phyloP scores from a whole-genome alignment of 2,329 filamentous ascomycete genomes.

The Pseudogymnoascus sp. region DNA sequence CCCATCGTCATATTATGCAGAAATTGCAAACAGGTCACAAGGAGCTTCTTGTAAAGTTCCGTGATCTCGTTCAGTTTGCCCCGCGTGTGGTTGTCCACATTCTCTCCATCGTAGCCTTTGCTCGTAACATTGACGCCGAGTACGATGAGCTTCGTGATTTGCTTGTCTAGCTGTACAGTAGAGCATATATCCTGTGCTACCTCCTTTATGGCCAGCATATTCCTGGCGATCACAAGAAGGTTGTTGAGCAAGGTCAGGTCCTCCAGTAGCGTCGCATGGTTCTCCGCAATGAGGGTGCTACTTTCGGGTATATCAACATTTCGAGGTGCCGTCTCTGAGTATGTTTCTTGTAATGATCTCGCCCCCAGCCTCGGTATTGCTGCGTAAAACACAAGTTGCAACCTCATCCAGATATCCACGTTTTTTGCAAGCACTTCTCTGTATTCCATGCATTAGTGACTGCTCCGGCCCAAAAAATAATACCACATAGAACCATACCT shows the following conservation, averaged over 20 bases:
- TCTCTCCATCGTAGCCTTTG: conserved; percentile 57
- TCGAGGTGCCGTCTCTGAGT: conserved; percentile 44
- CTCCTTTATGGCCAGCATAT: conserved; percentile 55
- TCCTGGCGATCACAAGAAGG: conserved; percentile 57
- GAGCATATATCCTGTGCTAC: conserved; percentile 59
- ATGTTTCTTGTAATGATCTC: conserved; percentile 48
- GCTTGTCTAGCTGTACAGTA: conserved; percentile 55
- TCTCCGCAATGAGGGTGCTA: conserved; percentile 53
- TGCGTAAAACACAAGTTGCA: conserved; percentile 52
- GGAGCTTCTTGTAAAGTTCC: conserved; percentile 57
- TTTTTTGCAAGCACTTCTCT: conserved; percentile 54
- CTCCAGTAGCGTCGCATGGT: conserved; percentile 51
- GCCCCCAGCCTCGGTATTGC: conserved; percentile 53
- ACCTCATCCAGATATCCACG: conserved; percentile 57
- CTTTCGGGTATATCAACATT: conserved; percentile 54
- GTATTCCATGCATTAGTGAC: background rate
- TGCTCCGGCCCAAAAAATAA: background rate
- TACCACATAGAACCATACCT: conserved; percentile 35
- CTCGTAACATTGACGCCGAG: conserved; percentile 59
- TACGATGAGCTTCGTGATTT: conserved; percentile 57
- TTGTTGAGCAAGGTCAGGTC: conserved; percentile 57
- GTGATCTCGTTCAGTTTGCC: conserved; percentile 53
- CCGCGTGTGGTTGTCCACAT: conserved; percentile 48
- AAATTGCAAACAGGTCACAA: conserved; percentile 58
- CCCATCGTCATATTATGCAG: conserved; percentile 63